Percentiles rank a stretch among this genome's conserved stretches.
Conservation (phyloP, 345 rosid species). For the Gossypium herbaceum region DNA sequence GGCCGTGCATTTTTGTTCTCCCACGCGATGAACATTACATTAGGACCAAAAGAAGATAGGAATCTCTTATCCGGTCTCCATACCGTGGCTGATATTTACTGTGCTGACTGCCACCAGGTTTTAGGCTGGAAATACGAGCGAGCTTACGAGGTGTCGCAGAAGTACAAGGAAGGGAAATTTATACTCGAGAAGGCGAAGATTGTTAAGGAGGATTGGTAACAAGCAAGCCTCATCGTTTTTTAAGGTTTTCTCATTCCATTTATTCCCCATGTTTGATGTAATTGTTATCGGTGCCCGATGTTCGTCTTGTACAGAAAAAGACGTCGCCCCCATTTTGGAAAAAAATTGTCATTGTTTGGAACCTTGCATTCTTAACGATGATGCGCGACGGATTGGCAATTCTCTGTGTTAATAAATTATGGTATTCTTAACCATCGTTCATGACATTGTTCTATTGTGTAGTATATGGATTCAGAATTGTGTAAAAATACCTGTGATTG, state of each 20-base stretch:
- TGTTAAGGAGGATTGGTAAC: conserved; percentile 72
- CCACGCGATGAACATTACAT: conserved; percentile 69
- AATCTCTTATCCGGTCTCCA: conserved; percentile 73
- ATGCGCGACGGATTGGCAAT: conserved; percentile 12
- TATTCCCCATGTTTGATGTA: conserved; percentile 12
- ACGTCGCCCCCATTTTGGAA: conserved; percentile 18
- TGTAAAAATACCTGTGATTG: neutral
- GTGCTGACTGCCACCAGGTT: conserved; percentile 66
- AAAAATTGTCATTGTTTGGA: conserved; percentile 17
- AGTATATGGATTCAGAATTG: neutral
- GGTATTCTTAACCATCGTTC: neutral
- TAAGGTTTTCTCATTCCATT: neutral
- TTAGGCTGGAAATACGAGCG: conserved; percentile 87
- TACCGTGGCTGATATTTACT: conserved; percentile 72
- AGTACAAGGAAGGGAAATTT: conserved; percentile 89
- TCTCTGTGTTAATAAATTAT: conserved; percentile 20
- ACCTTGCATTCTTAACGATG: conserved; percentile 20
- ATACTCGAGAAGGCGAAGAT: conserved; percentile 77
- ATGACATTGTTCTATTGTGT: neutral
- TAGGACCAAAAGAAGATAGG: conserved; percentile 74
- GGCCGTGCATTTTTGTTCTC: conserved; percentile 88
- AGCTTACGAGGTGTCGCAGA: conserved; percentile 65
- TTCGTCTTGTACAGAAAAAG: conserved; percentile 24
- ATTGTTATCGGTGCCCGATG: conserved; percentile 14
- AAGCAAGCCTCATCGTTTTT: neutral